Base-by-base conservation (phyloP, 345 rosid species). In the Cardamine chenopodiifolia region DNA sequence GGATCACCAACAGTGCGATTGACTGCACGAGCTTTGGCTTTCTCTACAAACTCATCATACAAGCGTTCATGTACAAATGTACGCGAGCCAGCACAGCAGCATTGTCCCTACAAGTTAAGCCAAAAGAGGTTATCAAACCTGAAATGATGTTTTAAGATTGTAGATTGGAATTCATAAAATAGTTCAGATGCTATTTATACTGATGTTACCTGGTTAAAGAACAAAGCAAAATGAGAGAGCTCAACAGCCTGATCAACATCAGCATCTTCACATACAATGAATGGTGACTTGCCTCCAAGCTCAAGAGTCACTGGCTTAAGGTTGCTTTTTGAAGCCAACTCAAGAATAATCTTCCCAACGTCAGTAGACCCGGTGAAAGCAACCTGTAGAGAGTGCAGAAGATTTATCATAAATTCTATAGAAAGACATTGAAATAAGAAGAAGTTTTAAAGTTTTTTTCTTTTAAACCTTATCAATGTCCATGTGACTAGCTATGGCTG, bases 221-320 rank as follows among this genome's bases (percentile, higher is more conserved):
- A 94, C 73, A 94, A 65, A 52, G 98, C 98, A 35, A 63, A 71
- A 75, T 94, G 97, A 20, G 98, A 95, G 3, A 81, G 59, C 82
- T 94, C 96, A 40, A 85, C 98, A 2, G 98, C 98, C 65, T 87
- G 71, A 70, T 94, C 97, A 1, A 94, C 83, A 77, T 94, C 91
- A 67, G 98, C 95, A 85, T 94, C 98, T 81, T 89, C 90, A 50
- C 98, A 94, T 37, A 91, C 86, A 65, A 94, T 90, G 75, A 94
- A 94, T 25, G 98, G 95, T 15, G 98, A 94, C 87, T 94, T 94
- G 61, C 98, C 98, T 74, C 98, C 98, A 28, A 94, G 97, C 82
- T 94, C 98, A 79, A 94, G 82, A 62, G 96, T 91, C 65, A 88
- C 97, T 10, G 97, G 62, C 85, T 94, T 94, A 67, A 94, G 95